Evolutionary conservation across 805 yeast genomes (phyloP), one percentile per base, ranked within the genome.

Genomic region (Nakazawaea sp.): DNA sequence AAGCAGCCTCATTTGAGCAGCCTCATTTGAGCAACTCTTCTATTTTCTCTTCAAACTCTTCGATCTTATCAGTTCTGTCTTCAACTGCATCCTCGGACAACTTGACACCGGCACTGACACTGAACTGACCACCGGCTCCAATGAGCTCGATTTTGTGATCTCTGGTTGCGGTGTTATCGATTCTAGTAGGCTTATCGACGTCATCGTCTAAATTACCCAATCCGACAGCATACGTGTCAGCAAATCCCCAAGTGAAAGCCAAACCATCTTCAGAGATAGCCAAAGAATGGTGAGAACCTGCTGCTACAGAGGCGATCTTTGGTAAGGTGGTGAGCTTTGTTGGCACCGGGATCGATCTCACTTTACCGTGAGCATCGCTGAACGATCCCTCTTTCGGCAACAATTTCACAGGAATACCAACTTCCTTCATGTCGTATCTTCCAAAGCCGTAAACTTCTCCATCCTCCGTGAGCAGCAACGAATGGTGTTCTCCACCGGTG

Each of bases 71-170:
- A 19, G 60, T 49, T 52, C 79, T 62, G 27, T 67, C 67, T 46
- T 71, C 76, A 21, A 66, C 64, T 33, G 66, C 76, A 43, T 74
- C 79, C 36, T 65, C 72, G 41, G 74, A 77, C 45, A 69, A 52
- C 49, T 73, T 75, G 25, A 70, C 59, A 38, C 97, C 97, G 28
- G 88, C 97, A 55, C 90, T 74, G 7, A 88, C 81, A 37, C 95
- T 82, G 53, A 86, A 92, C 62, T 92, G 98, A 17, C 97, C 99
- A 43, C 99, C 99, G 32, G 92, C 92, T n/a, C 95, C 89, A 44
- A 84, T 72, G 31, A 76, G 45, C 30, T 66, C 54, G 48, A 92
- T 86, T 45, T 81, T 74, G 39, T 84, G 81, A 38, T 74, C 75
- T 50, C 78, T 82, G 1, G 97, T 88, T 2, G 99, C 99, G 4